phyloP scores from a whole-genome alignment of 345 rosid genomes.

The Eutrema yunnanense region DNA sequence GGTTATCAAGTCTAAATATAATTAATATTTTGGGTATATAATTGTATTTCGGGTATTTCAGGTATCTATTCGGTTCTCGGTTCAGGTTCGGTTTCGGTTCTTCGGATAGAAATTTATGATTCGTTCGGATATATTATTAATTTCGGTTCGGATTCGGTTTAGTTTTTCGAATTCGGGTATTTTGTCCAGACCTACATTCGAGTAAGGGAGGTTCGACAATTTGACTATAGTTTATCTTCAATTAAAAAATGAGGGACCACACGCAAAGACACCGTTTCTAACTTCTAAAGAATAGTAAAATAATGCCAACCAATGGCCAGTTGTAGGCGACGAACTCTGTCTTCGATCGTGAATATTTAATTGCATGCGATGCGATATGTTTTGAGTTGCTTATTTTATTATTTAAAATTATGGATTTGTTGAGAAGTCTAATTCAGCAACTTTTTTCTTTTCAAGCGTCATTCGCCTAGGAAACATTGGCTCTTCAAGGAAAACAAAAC shows the following conservation, averaged over 20 bases:
- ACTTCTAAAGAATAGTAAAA: not conserved
- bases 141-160: too few relatives aligned
- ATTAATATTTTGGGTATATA: too few relatives aligned
- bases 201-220: too few relatives aligned
- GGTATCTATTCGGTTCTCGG: too few relatives aligned
- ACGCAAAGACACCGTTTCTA: constrained; percentile 13
- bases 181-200: too few relatives aligned
- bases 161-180: too few relatives aligned
- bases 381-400: not conserved
- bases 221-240: not conserved
- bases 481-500: too few relatives aligned
- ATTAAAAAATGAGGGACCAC: constrained; percentile 15
- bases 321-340: constrained; percentile 17
- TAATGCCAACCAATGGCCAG: constrained; percentile 26
- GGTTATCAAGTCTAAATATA: too few relatives aligned
- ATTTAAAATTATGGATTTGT: not conserved
- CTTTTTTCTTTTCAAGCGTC: not conserved
- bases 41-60: too few relatives aligned
- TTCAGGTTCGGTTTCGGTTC: too few relatives aligned
- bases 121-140: too few relatives aligned
- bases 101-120: too few relatives aligned
- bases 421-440: constrained; percentile 7
- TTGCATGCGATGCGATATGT: constrained; percentile 13
- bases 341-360: constrained; percentile 13
- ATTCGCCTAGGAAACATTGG: not conserved